Base-by-base conservation (phyloP, 768 basidiomycete species). In the Tubosaeta sp. region DNA sequence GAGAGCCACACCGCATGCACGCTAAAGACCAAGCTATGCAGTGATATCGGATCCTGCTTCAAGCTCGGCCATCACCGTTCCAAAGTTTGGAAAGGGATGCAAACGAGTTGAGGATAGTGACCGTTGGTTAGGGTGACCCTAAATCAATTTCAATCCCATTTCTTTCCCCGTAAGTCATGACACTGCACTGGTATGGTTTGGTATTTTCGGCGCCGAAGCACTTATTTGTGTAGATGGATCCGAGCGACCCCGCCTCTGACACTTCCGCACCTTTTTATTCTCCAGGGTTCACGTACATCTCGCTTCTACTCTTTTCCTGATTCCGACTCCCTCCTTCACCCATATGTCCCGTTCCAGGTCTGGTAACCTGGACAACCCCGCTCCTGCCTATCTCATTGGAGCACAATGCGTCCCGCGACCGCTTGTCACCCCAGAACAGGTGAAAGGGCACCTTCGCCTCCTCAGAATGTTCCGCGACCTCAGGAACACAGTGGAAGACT, bases 391-490 rank as follows among this genome's bases (percentile, higher is more conserved):
- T 48, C 36, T 51, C 27, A 52, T 69, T 10, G 69, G 63, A 5
- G 45, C 53, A 19, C 59, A 57, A 8, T 52, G 29, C 31, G 25
- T 49, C 18, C 22, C 46, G 5, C 48, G 53, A 7, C 67, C 71
- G 3, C 62, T 72, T 5, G 71, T 73, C n/a, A 56, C 59, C 7
- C 32, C 59, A 14, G 48, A 54, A 36, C 61, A 74, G n/a, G 58
- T 72, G 5, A 68, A 63, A 44, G 63, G 62, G 2, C 73, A 74
- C 46, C 61, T 73, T 14, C 60, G 58, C 12, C 67, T 73, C 27
- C 62, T 73, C 22, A 56, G 62, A 16, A 57, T 61, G n/a, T 72
- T 73, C 52, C 46, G 65, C 32, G 57, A 64, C 14, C 63, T 73
- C 48, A 52, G 59, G 41, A 54, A 51, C 6, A 55, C 41, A 12